phyloP scores from a whole-genome alignment of 169 alveolate genomes.

The Sarcocystis neurona region DNA sequence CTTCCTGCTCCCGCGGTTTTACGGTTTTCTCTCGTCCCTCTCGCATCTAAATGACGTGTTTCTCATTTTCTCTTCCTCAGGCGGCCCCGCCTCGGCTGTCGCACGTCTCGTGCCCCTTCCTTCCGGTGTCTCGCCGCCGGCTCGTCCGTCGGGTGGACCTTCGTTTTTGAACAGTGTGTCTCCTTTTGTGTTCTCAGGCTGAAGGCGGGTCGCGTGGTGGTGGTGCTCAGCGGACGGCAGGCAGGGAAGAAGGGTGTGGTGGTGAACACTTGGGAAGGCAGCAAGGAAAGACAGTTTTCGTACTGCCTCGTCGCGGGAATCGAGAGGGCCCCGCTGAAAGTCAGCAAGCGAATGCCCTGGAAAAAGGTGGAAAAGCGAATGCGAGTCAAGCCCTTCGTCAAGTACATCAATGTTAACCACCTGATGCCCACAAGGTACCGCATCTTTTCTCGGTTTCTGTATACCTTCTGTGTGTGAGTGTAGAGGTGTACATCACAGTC shows the following conservation, averaged over 20 bases:
- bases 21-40: too few species aligned
- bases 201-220: constrained; percentile 95
- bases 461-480: too few species aligned
- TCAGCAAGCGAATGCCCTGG: constrained; percentile 91
- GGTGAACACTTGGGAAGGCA: constrained; percentile 94
- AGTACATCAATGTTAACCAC: constrained; percentile 96
- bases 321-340: constrained; percentile 94
- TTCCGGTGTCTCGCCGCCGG: too few species aligned
- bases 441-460: too few species aligned
- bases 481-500: too few species aligned
- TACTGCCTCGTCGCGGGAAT: constrained; percentile 96
- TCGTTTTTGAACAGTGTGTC: too few species aligned
- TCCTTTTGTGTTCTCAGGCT: constrained; percentile 39
- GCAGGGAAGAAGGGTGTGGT: constrained; percentile 99
- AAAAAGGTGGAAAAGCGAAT: constrained; percentile 92
- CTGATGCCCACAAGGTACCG: constrained; percentile 97
- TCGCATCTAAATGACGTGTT: too few species aligned
- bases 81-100: too few species aligned
- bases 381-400: constrained; percentile 93
- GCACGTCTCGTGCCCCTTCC: too few species aligned
- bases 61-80: too few species aligned
- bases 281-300: constrained; percentile 93
- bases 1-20: too few species aligned
- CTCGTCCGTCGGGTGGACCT: too few species aligned
- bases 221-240: constrained; percentile 96